Evolutionary conservation across 1,139 yeast species (phyloP).

Genomic region (Debaryomycetaceae sp.): DNA sequence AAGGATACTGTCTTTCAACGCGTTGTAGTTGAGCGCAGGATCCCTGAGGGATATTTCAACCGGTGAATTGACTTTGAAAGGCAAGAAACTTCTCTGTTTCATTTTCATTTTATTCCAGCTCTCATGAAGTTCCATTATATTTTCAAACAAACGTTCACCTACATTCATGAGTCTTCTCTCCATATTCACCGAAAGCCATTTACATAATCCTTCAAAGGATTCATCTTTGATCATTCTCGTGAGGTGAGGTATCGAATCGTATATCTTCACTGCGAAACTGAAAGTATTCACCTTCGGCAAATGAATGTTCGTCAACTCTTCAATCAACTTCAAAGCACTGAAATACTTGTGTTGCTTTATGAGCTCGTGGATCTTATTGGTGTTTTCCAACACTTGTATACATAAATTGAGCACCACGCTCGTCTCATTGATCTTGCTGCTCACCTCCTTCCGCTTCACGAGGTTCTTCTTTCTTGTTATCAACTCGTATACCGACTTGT

Average conservation of each 20-base stretch:
- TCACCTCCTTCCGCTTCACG: conserved; percentile 55
- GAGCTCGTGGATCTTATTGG: conserved; percentile 81
- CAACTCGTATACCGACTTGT: conserved; percentile 61
- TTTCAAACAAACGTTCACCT: conserved; percentile 57
- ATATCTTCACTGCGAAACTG: conserved; percentile 69
- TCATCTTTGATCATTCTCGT: conserved; percentile 75
- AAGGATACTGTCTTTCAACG: conserved; percentile 43
- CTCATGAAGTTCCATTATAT: conserved; percentile 51
- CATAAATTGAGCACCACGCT: conserved; percentile 61
- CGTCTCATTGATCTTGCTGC: conserved; percentile 61
- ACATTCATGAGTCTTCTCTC: conserved; percentile 61
- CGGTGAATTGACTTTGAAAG: conserved; percentile 78
- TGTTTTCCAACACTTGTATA: conserved; percentile 77
- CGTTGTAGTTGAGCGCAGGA: conserved; percentile 42
- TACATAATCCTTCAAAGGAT: conserved; percentile 67
- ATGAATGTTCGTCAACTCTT: conserved; percentile 65
- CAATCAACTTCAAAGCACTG: conserved; percentile 80
- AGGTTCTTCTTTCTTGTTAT: conserved; percentile 55
- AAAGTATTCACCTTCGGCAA: conserved; percentile 69
- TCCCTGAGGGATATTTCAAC: conserved; percentile 74
- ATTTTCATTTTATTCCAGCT: conserved; percentile 50
- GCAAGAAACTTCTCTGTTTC: conserved; percentile 37
- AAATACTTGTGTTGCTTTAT: conserved; percentile 74
- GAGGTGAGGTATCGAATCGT: conserved; percentile 74
- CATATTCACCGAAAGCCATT: conserved; percentile 62